Base-by-base conservation (phyloP, 2,329 filamentous ascomycete species). In the Colletotrichum sp. region DNA sequence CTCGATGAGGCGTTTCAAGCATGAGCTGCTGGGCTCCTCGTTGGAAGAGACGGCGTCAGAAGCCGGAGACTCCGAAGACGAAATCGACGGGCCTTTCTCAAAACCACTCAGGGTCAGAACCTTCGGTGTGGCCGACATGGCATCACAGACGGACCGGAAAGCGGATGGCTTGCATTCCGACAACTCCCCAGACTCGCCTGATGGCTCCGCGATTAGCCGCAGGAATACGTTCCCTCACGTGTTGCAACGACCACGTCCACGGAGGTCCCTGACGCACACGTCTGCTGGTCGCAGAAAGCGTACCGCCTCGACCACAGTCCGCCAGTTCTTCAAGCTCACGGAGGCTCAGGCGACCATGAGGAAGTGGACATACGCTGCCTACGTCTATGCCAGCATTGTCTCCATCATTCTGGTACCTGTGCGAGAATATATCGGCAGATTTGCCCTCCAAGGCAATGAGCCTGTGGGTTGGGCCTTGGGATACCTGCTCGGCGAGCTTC, bases 401-500 rank as follows among this genome's bases (percentile, higher is more conserved):
- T 80, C 87, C 1, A 90, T 95, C 36, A 91, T 97, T 68, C 84
- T 98, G 5, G 84, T 92, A 5, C 94, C 93, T 0, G 89, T 98
- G 32, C 91, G 96, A 70, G 87, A 88, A 4, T 94, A 95, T 78
- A 91, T 98, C 66, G 85, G 89, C 52, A 84, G 86, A 58, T 88
- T 90, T 77, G 96, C 95, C 16, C 88, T 99, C 2, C 81, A 89
- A 38, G 92, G 91, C 18, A 87, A 92, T 67, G 97, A 99, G 79
- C 96, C 97, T 0, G 91, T 99, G 60, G 95, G 96, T 4, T 99
- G 97, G 97, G 96, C 95, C 0, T 84, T 98, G 13, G 94, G 95
- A 3, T 99, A 99, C 83, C 86, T 98, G 4, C 91, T 98, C 76
- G 96, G 96, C 15, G 94, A 98, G 79, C 82, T 96, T 13, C 89